Evolutionary conservation across 192 early-diverging fungal genomes (phyloP).

Genomic region (Neocallimastix lanati): DNA sequence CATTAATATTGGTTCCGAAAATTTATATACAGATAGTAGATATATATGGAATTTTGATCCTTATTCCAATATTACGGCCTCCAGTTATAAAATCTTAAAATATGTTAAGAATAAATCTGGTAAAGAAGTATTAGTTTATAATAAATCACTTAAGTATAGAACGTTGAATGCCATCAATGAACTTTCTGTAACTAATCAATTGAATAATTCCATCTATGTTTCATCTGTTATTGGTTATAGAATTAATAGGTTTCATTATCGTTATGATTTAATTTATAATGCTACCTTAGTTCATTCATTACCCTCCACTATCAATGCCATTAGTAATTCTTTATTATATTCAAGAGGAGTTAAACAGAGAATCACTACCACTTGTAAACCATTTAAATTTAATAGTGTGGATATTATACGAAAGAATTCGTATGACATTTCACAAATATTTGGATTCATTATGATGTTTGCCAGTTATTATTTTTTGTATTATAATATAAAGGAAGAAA

Average conservation of each 20-base stretch:
- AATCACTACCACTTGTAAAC: background rate
- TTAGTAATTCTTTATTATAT: background rate
- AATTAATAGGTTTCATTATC: background rate
- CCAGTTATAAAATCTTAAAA: background rate
- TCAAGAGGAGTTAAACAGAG: background rate
- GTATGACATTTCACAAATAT: background rate
- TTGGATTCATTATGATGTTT: background rate
- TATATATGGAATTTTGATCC: background rate
- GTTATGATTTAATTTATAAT: background rate
- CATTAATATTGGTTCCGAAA: background rate
- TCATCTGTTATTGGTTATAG: background rate
- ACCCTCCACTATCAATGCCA: background rate
- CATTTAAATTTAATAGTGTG: background rate
- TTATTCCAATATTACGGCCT: background rate
- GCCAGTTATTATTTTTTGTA: background rate
- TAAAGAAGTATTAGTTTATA: background rate
- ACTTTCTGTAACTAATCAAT: background rate
- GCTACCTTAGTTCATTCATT: background rate
- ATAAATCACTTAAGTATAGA: background rate
- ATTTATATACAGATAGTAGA: background rate
- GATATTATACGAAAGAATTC: background rate
- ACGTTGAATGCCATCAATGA: background rate
- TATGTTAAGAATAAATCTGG: background rate
- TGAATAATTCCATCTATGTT: background rate
- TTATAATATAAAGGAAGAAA: background rate